Conservation (phyloP, 2,329 filamentous ascomycete species). For the Plectosphaerella sp. region DNA sequence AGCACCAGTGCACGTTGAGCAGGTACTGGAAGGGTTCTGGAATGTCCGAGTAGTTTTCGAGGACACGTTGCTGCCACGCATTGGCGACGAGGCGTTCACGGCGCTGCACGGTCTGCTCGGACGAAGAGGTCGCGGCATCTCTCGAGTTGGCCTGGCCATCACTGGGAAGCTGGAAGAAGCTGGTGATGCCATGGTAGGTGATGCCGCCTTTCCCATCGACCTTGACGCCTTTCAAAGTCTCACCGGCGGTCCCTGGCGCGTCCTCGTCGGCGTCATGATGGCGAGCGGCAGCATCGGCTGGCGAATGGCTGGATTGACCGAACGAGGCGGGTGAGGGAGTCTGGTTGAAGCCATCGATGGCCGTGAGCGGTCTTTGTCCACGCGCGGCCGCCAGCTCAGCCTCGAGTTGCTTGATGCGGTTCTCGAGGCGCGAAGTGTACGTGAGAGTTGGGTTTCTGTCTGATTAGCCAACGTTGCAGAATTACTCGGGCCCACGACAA, state of each 20-base stretch:
- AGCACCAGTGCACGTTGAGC: constrained; percentile 59
- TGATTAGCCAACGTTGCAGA: constrained; percentile 2
- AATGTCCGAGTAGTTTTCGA: constrained; percentile 52
- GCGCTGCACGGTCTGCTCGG: constrained; percentile 32
- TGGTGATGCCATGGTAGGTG: constrained; percentile 56
- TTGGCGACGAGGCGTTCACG: constrained; percentile 52
- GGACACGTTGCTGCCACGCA: constrained; percentile 55
- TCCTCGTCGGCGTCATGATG: constrained; percentile 20
- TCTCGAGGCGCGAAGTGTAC: constrained; percentile 55
- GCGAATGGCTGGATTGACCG: constrained; percentile 6
- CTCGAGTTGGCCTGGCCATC: constrained; percentile 27
- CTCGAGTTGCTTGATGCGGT: constrained; percentile 53
- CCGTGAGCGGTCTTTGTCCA: constrained; percentile 12
- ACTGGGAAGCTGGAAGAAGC: constrained; percentile 52
- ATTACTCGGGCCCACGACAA: neutral
- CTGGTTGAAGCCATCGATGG: constrained; percentile 13
- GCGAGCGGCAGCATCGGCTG: constrained; percentile 4
- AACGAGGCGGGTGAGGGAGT: constrained; percentile 9
- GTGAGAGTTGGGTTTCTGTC: constrained; percentile 51
- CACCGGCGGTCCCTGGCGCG: constrained; percentile 22
- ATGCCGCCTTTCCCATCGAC: constrained; percentile 53
- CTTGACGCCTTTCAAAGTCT: constrained; percentile 45
- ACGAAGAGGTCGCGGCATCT: constrained; percentile 22
- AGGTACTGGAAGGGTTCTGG: constrained; percentile 57
- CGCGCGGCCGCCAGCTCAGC: constrained; percentile 34